Conservation (phyloP, 2,329 filamentous ascomycete genomes). For the Xenoacremonium recifei region DNA sequence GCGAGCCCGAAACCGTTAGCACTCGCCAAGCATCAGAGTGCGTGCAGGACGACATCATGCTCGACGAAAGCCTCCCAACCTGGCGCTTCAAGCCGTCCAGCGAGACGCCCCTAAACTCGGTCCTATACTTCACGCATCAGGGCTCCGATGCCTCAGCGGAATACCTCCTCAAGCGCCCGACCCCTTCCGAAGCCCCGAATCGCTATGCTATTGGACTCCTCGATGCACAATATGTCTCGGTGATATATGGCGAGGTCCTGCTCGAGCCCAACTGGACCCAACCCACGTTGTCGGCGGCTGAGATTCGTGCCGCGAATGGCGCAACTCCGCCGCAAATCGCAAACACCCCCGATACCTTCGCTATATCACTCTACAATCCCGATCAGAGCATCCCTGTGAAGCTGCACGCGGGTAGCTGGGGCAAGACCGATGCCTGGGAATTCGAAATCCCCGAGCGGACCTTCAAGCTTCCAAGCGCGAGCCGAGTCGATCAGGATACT, state of each 20-base stretch:
- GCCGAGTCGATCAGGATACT: slow-evolving; percentile 72
- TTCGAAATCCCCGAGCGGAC: slow-evolving; percentile 88
- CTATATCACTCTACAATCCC: slow-evolving; percentile 90
- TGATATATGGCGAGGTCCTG: slow-evolving; percentile 85
- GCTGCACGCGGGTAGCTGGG: slow-evolving; percentile 74
- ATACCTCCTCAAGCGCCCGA: slow-evolving; percentile 77
- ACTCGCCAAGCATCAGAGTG: slow-evolving; percentile 1
- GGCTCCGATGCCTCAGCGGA: slow-evolving; percentile 77
- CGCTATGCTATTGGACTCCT: slow-evolving; percentile 84
- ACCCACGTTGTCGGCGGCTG: slow-evolving; percentile 76
- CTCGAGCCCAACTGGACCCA: slow-evolving; percentile 84
- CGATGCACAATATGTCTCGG: slow-evolving; percentile 75
- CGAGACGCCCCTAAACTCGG: slow-evolving; percentile 54
- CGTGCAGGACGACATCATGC: slow-evolving; percentile 61
- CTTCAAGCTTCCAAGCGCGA: slow-evolving; percentile 78
- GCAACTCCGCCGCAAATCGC: slow-evolving; percentile 65
- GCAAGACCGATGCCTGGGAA: slow-evolving; percentile 77
- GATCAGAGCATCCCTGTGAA: slow-evolving; percentile 77
- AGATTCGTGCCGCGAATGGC: slow-evolving; percentile 68
- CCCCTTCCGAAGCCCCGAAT: slow-evolving; percentile 68
- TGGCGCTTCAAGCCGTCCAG: slow-evolving; percentile 54
- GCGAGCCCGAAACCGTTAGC: no score
- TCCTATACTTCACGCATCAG: slow-evolving; percentile 64
- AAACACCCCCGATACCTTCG: slow-evolving; percentile 73
- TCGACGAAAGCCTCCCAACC: slow-evolving; percentile 90